phyloP scores from a whole-genome alignment of 1,284 basidiomycete genomes.

The Bondarzewia mesenterica region DNA sequence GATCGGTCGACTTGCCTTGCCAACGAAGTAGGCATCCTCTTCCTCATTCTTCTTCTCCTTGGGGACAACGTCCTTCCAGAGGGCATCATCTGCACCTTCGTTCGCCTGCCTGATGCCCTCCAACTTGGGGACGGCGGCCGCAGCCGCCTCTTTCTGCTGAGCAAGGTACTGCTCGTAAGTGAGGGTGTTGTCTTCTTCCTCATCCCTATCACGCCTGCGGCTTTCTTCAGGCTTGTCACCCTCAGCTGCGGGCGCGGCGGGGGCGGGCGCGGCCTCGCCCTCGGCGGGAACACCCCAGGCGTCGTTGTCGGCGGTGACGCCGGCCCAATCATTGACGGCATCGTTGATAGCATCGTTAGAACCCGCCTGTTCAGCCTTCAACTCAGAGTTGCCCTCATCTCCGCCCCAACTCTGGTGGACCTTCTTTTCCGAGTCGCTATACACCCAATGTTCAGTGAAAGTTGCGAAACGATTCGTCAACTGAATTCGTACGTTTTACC shows the following conservation, averaged over 20 bases:
- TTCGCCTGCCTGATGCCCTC: slow-evolving; percentile 61
- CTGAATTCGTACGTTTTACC: slow-evolving; percentile 57
- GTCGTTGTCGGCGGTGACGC: slow-evolving; percentile 18
- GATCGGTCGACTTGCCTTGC: slow-evolving; percentile 45
- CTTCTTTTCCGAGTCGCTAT: slow-evolving; percentile 87
- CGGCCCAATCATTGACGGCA: slow-evolving; percentile 35
- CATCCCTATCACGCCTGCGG: slow-evolving; percentile 38
- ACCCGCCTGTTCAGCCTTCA: slow-evolving; percentile 61
- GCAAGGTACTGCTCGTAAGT: slow-evolving; percentile 81
- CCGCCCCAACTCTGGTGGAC: slow-evolving; percentile 89
- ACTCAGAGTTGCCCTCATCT: slow-evolving; percentile 73
- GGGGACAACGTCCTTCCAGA: slow-evolving; percentile 58
- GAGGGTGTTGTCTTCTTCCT: slow-evolving; percentile 92
- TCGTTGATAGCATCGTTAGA: slow-evolving; percentile 32
- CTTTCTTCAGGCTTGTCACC: slow-evolving; percentile 29
- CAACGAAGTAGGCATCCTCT: slow-evolving; percentile 62
- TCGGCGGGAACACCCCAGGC: slow-evolving; percentile 21
- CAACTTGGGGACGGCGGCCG: slow-evolving; percentile 55
- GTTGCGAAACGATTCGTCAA: slow-evolving; percentile 8
- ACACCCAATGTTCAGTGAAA: slow-evolving; percentile 1
- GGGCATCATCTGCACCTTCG: slow-evolving; percentile 46
- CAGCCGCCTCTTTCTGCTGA: slow-evolving; percentile 56
- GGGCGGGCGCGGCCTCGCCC: slow-evolving; percentile 30
- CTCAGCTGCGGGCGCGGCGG: slow-evolving; percentile 27
- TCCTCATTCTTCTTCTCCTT: slow-evolving; percentile 52